Evolutionary conservation across 2,329 filamentous ascomycete species (phyloP).

Genomic region (Xylaria sp.): DNA sequence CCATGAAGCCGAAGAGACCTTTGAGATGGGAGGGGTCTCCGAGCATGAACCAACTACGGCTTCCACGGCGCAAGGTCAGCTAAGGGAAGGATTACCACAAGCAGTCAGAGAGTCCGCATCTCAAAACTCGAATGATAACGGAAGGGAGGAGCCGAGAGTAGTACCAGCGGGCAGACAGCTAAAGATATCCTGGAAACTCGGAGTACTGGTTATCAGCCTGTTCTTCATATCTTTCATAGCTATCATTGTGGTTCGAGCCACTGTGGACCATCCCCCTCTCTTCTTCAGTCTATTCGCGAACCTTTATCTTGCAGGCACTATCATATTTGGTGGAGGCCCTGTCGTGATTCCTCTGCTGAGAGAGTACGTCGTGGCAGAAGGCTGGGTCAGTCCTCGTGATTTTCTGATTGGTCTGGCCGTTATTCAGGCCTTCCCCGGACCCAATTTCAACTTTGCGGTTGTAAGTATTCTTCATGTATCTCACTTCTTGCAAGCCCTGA

Average conservation of each 20-base stretch:
- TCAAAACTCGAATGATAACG: not conserved
- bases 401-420: conserved; percentile 79
- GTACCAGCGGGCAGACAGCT: conserved; percentile 45
- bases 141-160: conserved; percentile 43
- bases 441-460: conserved; percentile 56
- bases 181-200: conserved; percentile 58
- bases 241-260: conserved; percentile 63
- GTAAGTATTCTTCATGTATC: not conserved
- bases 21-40: not conserved
- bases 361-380: conserved; percentile 71
- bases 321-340: conserved; percentile 72
- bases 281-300: conserved; percentile 73
- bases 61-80: not conserved
- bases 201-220: conserved; percentile 52
- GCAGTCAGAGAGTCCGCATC: not conserved
- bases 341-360: conserved; percentile 72
- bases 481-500: not conserved
- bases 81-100: not conserved
- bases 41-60: not conserved
- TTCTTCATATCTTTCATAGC: conserved; percentile 68
- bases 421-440: conserved; percentile 75
- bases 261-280: conserved; percentile 53
- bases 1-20: not conserved
- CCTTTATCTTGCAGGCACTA: conserved; percentile 77
- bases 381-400: conserved; percentile 76